A percentile compares a stretch with the other conserved stretches of the same genome.
phyloP scores from a whole-genome alignment of 2,329 filamentous ascomycete genomes.

The Cytospora mali region DNA sequence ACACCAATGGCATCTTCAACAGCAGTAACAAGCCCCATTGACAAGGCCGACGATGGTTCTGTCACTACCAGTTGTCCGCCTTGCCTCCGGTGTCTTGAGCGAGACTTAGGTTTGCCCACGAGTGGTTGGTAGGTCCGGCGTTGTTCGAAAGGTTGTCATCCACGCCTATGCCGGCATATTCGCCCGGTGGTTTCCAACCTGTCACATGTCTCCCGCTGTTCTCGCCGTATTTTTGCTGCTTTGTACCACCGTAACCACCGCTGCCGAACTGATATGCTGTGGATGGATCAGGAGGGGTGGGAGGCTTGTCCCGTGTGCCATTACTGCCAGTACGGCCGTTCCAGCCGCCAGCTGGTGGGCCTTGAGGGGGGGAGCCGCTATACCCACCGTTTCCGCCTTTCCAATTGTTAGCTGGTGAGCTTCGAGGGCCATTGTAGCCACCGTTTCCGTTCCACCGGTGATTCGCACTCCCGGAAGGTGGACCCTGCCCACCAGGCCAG shows the following conservation, averaged over 20 bases:
- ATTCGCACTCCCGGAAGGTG: not conserved
- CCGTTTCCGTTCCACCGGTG: not conserved
- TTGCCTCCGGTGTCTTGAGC: slow-evolving; percentile 21
- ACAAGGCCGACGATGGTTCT: slow-evolving; percentile 5
- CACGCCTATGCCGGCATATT: not conserved
- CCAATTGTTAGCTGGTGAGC: not conserved
- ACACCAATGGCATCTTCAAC: not conserved
- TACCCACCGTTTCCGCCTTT: not conserved
- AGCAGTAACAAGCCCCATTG: not conserved
- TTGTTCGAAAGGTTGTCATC: slow-evolving; percentile 17
- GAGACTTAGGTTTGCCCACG: not conserved
- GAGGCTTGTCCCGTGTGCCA: not conserved
- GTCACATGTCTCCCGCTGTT: not conserved
- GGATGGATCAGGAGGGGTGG: not conserved
- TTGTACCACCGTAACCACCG: not conserved
- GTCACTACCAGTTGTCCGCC: slow-evolving; percentile 21
- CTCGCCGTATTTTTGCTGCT: not conserved
- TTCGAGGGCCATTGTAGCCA: not conserved
- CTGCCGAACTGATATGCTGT: not conserved
- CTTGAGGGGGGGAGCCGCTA: too few relatives aligned
- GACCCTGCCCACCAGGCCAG: slow-evolving; percentile 9
- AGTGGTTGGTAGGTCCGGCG: slow-evolving; percentile 6
- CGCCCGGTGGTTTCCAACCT: slow-evolving; percentile 4
- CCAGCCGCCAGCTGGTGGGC: too few relatives aligned
- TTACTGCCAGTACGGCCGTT: not conserved